A percentile compares a stretch with the other conserved stretches of the same genome.
phyloP scores from a whole-genome alignment of 495 filamentous ascomycete species.

The Aspergillus biplanus region DNA sequence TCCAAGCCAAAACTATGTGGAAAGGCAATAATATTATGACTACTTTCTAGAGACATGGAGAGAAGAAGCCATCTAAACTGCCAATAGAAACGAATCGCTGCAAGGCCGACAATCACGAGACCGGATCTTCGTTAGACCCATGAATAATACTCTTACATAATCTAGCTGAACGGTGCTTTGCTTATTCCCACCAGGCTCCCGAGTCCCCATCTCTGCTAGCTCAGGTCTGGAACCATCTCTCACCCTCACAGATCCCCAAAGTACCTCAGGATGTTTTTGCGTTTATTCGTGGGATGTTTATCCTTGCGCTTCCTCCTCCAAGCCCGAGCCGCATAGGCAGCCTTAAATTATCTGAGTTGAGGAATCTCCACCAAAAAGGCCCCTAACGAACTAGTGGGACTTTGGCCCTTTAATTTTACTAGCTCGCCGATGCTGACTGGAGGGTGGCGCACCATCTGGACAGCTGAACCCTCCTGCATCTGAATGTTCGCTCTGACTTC shows the following conservation, averaged over 20 bases:
- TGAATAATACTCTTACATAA: not conserved
- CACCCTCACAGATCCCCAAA: not conserved
- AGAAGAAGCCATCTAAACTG: too few relatives aligned
- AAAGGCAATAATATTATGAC: not conserved
- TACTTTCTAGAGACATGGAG: not conserved
- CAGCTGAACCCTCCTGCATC: conserved; percentile 38
- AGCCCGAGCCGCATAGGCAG: conserved; percentile 29
- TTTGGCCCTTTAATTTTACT: conserved; percentile 15
- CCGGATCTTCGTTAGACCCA: not conserved
- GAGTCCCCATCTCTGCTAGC: too few relatives aligned
- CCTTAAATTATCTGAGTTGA: conserved; percentile 22
- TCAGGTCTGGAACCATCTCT: too few relatives aligned
- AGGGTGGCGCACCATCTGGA: conserved; percentile 36
- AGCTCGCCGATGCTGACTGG: conserved; percentile 16
- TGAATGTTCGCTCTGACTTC: conserved; percentile 26
- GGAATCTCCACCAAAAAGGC: conserved; percentile 18
- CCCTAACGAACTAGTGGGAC: conserved; percentile 30
- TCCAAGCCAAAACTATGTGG: not conserved
- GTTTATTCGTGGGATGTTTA: not conserved
- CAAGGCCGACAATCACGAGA: not conserved
- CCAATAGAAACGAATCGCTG: not conserved
- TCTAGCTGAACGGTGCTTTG: too few relatives aligned
- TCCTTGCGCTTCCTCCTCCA: conserved; percentile 6
- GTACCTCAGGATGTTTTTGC: not conserved
- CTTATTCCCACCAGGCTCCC: too few relatives aligned